Evolutionary conservation across 2,329 filamentous ascomycete genomes (phyloP).

Genomic region (Alternaria consortialis): DNA sequence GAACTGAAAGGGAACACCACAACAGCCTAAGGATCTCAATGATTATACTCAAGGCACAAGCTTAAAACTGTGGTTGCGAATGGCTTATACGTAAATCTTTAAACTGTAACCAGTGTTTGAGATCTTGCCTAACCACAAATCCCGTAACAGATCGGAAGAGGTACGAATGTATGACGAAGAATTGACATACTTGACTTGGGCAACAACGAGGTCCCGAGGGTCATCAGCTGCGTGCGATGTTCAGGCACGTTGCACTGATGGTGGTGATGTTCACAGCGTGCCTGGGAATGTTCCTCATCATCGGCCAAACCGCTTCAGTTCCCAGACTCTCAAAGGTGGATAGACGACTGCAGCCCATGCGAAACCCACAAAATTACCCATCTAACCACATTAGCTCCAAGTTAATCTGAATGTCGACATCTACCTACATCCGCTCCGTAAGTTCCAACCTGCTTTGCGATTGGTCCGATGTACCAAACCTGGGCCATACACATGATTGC

Average conservation of each 20-base stretch:
- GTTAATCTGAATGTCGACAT: background rate
- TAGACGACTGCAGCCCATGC: conserved; percentile 67
- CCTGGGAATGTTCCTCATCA: conserved; percentile 34
- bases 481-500: conserved; percentile 74
- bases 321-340: conserved; percentile 61
- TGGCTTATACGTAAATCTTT: background rate
- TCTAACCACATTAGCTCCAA: conserved; percentile 39
- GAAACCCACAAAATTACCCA: conserved; percentile 69
- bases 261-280: background rate
- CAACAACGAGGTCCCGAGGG: background rate
- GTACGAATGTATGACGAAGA: background rate
- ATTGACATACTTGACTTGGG: background rate
- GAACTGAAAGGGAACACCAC: no score
- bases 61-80: background rate
- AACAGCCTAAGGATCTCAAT: background rate
- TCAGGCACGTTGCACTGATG: background rate
- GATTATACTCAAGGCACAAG: background rate
- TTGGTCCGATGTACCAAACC: conserved; percentile 72
- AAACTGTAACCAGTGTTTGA: background rate
- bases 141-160: background rate
- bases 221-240: background rate
- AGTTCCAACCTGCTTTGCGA: conserved; percentile 66
- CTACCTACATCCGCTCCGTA: conserved; percentile 65
- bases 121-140: background rate
- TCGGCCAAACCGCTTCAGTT: conserved; percentile 60